Base-by-base conservation (phyloP, 371 early-diverging fungal species). In the Nematocida ironsii region DNA sequence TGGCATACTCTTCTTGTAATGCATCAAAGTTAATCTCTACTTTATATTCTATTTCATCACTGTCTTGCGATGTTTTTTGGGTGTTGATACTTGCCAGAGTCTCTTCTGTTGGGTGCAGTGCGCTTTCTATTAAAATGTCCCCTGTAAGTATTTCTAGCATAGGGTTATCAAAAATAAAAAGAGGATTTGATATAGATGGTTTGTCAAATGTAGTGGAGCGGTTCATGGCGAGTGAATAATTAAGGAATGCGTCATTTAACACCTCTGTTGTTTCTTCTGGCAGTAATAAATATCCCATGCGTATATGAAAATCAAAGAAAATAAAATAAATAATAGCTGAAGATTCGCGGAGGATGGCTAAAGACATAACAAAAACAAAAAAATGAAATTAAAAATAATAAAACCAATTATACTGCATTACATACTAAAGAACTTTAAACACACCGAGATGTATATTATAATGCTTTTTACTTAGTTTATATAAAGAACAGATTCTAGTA, bases 211-310 rank as follows among this genome's bases (percentile, higher is more conserved):
- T 13, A 2, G 27, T 42, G 2, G 42, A 33, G 33, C 39, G 11
- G 5, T 64, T 64, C 23, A 23, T 45, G 4, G 44, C 5, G 7
- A 64, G 27, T 2, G 45, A 39, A 42, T 64, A 45, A 16, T 16
- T 42, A 20, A 45, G 18, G 9, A 16, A 7, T 40, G 64, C 13
- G 23, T 64, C 64, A 42, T 45, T 42, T 16, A 64, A 42, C 18
- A n/a, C 6, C 42, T 64, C 64, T 11, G 45, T 7, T 11, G 9
- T 11, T 45, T 64, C 64, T 23, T 64, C 64, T 42, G 64, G 64
- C 64, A 64, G 64, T 23, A 64, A 42, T 42, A 27, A 20, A 27
- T 64, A 64, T 39, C 64, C 64, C 64, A 44, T 64, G 64, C 23
- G 64, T 42, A 64, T 64, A 27, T 20, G 27, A 64, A 64, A 27